These are phyloP conservation scores for Fraxinus xanthoxyloides DNA, from an alignment of 305 asterid genomes.

Conservation along the genomic window DNA sequence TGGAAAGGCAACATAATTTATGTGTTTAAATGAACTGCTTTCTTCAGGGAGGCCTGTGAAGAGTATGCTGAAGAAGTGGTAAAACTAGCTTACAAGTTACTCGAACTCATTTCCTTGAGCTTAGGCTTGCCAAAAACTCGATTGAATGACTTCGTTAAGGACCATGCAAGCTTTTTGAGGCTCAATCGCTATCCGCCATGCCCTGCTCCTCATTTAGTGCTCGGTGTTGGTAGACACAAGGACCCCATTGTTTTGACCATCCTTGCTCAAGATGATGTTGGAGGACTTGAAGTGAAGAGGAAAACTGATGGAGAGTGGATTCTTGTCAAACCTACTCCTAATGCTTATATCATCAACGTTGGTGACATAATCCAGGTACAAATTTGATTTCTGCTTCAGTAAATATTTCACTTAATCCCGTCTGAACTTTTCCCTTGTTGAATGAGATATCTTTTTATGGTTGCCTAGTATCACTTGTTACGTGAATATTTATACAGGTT, in stretches of 20 bases:
- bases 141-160: conserved; percentile 24
- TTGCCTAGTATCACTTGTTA: background rate
- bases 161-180: conserved; percentile 22
- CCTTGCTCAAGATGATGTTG: conserved; percentile 39
- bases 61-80: conserved; percentile 21
- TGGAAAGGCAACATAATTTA: background rate
- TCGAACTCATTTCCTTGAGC: conserved; percentile 32
- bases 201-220: conserved; percentile 28
- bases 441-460: background rate
- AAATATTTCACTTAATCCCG: background rate
- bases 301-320: conserved; percentile 41
- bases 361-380: conserved; percentile 38
- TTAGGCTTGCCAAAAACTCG: conserved; percentile 23
- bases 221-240: conserved; percentile 38
- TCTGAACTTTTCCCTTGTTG: background rate
- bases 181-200: conserved; percentile 36
- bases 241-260: conserved; percentile 29
- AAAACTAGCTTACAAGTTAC: conserved; percentile 26
- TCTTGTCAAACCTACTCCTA: conserved; percentile 30
- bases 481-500: conserved; percentile 22
- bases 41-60: conserved; percentile 29
- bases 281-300: conserved; percentile 38
- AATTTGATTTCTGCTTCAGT: background rate
- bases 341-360: conserved; percentile 35
- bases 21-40: background rate